Evolutionary conservation across 176 grass and related monocot genomes (phyloP).

Genomic region (Aechmea fasciata): DNA sequence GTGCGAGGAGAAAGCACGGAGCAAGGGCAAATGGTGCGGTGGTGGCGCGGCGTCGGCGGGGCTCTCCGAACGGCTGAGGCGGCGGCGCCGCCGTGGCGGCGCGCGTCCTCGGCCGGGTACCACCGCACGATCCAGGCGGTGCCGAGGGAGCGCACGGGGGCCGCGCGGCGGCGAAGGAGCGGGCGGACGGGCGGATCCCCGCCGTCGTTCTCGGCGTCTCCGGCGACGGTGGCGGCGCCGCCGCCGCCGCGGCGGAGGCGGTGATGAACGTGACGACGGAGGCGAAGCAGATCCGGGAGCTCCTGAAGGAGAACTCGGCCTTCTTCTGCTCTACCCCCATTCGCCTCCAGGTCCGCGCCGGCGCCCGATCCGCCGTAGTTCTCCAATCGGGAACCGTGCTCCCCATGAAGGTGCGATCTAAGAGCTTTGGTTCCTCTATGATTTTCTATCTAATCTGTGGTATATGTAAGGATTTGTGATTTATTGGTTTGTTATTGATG

Average conservation of each 20-base stretch:
- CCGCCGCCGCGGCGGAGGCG: constrained; percentile 2
- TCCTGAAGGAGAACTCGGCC: constrained; percentile 61
- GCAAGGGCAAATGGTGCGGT: constrained; percentile 32
- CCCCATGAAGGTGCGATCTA: constrained; percentile 49
- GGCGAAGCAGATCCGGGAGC: constrained; percentile 61
- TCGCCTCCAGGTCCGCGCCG: constrained; percentile 73
- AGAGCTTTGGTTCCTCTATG: neutral
- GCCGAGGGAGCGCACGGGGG: constrained; percentile 54
- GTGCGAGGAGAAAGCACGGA: neutral
- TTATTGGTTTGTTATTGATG: neutral
- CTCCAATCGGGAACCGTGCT: constrained; percentile 65
- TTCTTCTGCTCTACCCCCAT: constrained; percentile 85
- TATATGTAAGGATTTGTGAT: neutral
- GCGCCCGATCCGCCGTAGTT: constrained; percentile 49
- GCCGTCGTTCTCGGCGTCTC: constrained; percentile 47
- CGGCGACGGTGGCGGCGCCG: constrained; percentile 8
- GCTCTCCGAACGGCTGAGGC: constrained; percentile 2
- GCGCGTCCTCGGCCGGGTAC: constrained; percentile 28
- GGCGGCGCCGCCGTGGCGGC: constrained; percentile 26
- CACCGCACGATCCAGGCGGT: constrained; percentile 75
- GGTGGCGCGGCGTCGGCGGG: constrained; percentile 29
- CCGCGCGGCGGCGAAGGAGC: constrained; percentile 44
- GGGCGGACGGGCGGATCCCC: constrained; percentile 59
- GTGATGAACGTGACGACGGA: constrained; percentile 55
- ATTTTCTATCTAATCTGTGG: neutral